Conservation (phyloP, 805 yeast genomes). For the Deakozyma indianensis region DNA sequence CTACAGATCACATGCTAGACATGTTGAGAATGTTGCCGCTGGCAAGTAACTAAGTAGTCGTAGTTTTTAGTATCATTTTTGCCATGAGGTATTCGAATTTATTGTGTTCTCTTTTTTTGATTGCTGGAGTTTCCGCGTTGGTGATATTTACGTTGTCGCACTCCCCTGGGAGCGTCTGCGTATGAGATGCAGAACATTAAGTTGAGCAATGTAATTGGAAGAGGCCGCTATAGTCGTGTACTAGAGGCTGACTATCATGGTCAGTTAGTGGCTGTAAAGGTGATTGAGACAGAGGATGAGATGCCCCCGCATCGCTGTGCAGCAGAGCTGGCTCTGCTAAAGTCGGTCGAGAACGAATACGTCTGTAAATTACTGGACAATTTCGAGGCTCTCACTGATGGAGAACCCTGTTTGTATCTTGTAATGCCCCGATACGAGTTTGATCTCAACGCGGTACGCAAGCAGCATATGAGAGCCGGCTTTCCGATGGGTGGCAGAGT, state of each 20-base stretch:
- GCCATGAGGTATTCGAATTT: no score
- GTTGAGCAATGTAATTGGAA: no score
- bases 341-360: slow-evolving; percentile 8
- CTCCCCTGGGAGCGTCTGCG: no score
- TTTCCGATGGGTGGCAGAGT: slow-evolving; percentile 15
- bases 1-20: slow-evolving; percentile 1
- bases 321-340: slow-evolving; percentile 30
- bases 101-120: no score
- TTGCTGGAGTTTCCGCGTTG: no score
- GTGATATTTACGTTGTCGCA: no score
- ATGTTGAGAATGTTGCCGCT: background rate
- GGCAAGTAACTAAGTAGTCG: background rate
- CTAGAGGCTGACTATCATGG: slow-evolving; percentile 15
- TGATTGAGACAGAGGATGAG: slow-evolving; percentile 35
- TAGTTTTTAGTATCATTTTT: no score
- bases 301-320: slow-evolving; percentile 39
- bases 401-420: slow-evolving; percentile 17
- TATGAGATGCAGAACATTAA: no score
- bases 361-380: slow-evolving; percentile 16
- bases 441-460: slow-evolving; percentile 24
- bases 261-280: slow-evolving; percentile 29
- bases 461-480: slow-evolving; percentile 21
- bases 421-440: slow-evolving; percentile 27
- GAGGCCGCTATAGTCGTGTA: slow-evolving; percentile 33
- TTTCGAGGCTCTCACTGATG: slow-evolving; percentile 7